Base-by-base conservation (phyloP, 192 early-diverging fungal species). In the Podila epigama region DNA sequence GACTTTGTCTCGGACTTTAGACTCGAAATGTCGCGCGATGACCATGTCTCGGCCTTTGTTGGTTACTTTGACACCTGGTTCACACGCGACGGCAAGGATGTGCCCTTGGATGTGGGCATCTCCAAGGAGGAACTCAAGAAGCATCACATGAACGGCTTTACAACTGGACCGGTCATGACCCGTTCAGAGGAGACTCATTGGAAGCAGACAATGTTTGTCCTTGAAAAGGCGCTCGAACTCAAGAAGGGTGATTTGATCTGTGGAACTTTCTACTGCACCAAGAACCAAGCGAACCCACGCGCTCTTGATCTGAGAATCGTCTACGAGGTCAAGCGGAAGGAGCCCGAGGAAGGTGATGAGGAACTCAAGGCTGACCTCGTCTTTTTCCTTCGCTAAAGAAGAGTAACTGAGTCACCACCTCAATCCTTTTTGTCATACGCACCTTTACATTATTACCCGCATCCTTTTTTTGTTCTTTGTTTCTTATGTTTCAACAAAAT, bases 131-230 rank as follows among this genome's bases (percentile, higher is more conserved):
- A 72, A 53, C 59, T 68, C 41, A 63, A 56, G 66, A 51, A 57
- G 39, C 37, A 59, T 31, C 4, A 6, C 1, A 75, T 90, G 61
- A 79, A 63, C 22, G 58, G 69, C 28, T 82, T 82, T 59, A 78
- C 75, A 22, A 82, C 80, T 82, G 94, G 77, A 92, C 97, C 62
- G 86, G 97, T 34, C 91, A 94, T 6, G 88, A 93, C 68, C 82
- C 87, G 69, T 82, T 89, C 82, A 92, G 65, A 72, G 55, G 69
- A 97, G 86, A 99, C 98, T n/a, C 98, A 99, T 77, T 99, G 98
- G 98, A 98, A 98, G 84, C 97, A 99, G 85, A 98, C 98, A 29
- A 95, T 99, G 41, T 98, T 99, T 81, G 96, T 98, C 92, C 71
- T 92, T 86, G 34, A 86, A 90, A 55, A 90, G 62, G 82, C 87